These are phyloP conservation scores for Sporothrix protearum DNA, from an alignment of 2,329 filamentous ascomycete genomes.

Conservation along the genomic window DNA sequence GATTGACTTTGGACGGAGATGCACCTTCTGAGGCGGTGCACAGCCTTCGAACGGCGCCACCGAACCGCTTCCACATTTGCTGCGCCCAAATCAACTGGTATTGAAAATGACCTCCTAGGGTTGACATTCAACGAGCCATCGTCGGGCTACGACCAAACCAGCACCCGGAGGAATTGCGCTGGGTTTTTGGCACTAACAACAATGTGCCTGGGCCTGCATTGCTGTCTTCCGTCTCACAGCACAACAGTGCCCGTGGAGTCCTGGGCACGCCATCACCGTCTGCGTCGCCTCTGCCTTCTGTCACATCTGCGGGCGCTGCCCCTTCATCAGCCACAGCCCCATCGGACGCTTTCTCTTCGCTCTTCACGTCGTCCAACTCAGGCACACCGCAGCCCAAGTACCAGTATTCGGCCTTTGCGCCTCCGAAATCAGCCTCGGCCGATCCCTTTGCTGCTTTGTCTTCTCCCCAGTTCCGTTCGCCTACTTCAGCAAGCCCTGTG, in stretches of 20 bases:
- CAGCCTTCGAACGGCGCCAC: slow-evolving; percentile 47
- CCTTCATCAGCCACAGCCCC: neutral
- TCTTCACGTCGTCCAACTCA: slow-evolving; percentile 52
- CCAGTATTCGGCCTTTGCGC: slow-evolving; percentile 47
- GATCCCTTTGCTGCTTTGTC: slow-evolving; percentile 55
- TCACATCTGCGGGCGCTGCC: slow-evolving; percentile 38
- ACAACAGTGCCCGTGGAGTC: slow-evolving; percentile 54
- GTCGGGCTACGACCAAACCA: slow-evolving; percentile 60
- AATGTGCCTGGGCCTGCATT: slow-evolving; percentile 63
- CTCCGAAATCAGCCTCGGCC: slow-evolving; percentile 40
- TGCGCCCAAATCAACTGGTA: slow-evolving; percentile 55
- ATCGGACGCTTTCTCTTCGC: slow-evolving; percentile 44
- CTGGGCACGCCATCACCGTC: slow-evolving; percentile 30
- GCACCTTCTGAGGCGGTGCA: slow-evolving; percentile 32
- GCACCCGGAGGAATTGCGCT: slow-evolving; percentile 74
- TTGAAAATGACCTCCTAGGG: slow-evolving; percentile 89
- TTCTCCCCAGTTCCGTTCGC: slow-evolving; percentile 39
- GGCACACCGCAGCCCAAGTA: slow-evolving; percentile 51
- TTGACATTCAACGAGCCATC: slow-evolving; percentile 69
- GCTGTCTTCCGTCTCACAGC: slow-evolving; percentile 60
- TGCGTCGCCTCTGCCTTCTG: neutral
- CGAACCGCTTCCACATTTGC: slow-evolving; percentile 33
- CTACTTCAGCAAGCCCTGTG: slow-evolving; percentile 36
- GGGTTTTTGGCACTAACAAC: slow-evolving; percentile 68
- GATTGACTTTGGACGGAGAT: slow-evolving; percentile 80